Conservation (phyloP, 1,284 basidiomycete species). For the Prillingera fragicola region DNA sequence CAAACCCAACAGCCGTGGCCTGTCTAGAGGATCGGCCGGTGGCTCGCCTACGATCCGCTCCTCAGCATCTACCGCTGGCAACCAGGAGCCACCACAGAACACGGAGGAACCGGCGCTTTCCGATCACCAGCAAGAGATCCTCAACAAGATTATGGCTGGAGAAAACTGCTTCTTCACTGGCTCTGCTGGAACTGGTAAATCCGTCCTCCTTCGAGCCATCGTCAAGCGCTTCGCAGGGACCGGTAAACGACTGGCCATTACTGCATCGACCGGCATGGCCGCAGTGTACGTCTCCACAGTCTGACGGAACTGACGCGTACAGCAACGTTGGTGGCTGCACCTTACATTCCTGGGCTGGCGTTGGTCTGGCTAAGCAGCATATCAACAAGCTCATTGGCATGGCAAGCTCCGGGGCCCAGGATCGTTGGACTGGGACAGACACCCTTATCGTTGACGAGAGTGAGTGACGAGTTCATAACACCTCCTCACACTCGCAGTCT, state of each 20-base stretch:
- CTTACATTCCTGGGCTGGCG: slow-evolving; percentile 56
- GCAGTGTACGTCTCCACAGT: slow-evolving; percentile 29
- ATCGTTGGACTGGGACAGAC: slow-evolving; percentile 55
- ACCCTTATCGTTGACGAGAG: slow-evolving; percentile 68
- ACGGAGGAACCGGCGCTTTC: slow-evolving; percentile 40
- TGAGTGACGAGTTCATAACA: slow-evolving; percentile 37
- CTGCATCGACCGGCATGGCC: slow-evolving; percentile 61
- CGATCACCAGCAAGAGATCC: slow-evolving; percentile 63
- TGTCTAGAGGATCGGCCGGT: background rate
- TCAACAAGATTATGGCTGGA: slow-evolving; percentile 62
- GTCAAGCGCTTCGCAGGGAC: slow-evolving; percentile 58
- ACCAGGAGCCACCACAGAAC: slow-evolving; percentile 16
- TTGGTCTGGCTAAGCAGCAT: slow-evolving; percentile 51
- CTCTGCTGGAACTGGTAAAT: slow-evolving; percentile 95
- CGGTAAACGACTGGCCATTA: slow-evolving; percentile 59
- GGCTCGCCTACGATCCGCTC: background rate
- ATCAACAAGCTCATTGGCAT: slow-evolving; percentile 43
- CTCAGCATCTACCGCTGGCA: background rate
- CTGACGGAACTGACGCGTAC: background rate
- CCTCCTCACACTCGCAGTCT: slow-evolving; percentile 48
- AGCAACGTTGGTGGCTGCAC: slow-evolving; percentile 61
- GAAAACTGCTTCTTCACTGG: slow-evolving; percentile 89
- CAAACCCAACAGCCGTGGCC: background rate
- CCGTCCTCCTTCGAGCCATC: slow-evolving; percentile 77
- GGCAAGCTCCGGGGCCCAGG: slow-evolving; percentile 41